phyloP scores from a whole-genome alignment of 2,329 filamentous ascomycete species.

The Dactylellina sp. region DNA sequence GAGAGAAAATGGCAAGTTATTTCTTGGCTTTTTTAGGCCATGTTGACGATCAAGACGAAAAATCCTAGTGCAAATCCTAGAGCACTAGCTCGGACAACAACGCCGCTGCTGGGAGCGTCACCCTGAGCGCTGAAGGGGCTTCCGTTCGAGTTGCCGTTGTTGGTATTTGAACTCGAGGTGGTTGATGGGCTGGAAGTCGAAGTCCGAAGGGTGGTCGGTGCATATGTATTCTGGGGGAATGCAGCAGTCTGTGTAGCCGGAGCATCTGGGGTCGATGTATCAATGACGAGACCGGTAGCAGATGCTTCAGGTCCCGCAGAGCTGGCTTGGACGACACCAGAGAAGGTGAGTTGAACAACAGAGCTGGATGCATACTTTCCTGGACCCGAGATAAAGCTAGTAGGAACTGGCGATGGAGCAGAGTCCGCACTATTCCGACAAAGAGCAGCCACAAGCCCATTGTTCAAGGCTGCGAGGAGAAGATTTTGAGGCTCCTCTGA shows the following conservation, averaged over 20 bases:
- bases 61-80: conserved; percentile 35
- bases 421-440: conserved; percentile 21
- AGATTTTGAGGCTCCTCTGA: conserved; percentile 13
- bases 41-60: conserved; percentile 47
- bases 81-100: conserved; percentile 19
- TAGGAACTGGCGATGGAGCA: not conserved
- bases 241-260: conserved; percentile 28
- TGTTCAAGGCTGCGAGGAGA: conserved; percentile 35
- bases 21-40: conserved; percentile 47
- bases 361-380: conserved; percentile 29
- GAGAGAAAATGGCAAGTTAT: conserved; percentile 10
- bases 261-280: conserved; percentile 39
- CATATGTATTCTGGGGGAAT: conserved; percentile 33
- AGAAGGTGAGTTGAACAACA: conserved; percentile 20
- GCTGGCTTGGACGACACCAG: conserved; percentile 31
- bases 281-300: conserved; percentile 47
- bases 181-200: conserved; percentile 19
- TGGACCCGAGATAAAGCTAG: conserved; percentile 37
- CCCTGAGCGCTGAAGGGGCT: conserved; percentile 51
- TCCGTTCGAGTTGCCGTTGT: conserved; percentile 35
- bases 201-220: conserved; percentile 42
- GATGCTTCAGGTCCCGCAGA: conserved; percentile 19
- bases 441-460: conserved; percentile 36
- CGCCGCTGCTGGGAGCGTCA: conserved; percentile 24
- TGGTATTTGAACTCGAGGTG: conserved; percentile 6